phyloP scores from a whole-genome alignment of 306 rosid genomes.

The Cicer bijugum region DNA sequence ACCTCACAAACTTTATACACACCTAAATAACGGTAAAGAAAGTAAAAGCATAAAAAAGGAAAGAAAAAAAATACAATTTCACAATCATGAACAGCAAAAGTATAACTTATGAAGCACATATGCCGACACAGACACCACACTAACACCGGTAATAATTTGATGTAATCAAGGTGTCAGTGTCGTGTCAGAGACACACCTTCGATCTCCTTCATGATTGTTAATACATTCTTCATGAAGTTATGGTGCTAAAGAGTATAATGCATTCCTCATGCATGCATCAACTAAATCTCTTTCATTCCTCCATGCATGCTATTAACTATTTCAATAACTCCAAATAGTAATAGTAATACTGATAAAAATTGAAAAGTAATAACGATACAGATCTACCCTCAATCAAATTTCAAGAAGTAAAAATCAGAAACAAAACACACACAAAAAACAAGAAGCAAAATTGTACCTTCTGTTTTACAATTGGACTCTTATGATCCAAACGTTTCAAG shows the following conservation, averaged over 20 bases:
- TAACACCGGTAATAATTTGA: too few relatives aligned
- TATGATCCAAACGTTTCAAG: conserved; percentile 84
- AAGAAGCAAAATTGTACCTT: conserved; percentile 61
- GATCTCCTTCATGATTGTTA: too few relatives aligned
- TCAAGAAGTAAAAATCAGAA: conserved; percentile 19
- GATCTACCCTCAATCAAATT: conserved; percentile 47
- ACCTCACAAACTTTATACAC: conserved; percentile 32
- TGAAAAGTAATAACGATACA: conserved; percentile 28
- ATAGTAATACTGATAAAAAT: not conserved
- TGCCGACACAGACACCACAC: too few relatives aligned
- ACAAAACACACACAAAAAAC: not conserved
- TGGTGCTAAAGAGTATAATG: not conserved
- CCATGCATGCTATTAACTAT: conserved; percentile 16
- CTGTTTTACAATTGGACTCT: conserved; percentile 92
- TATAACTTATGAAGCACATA: too few relatives aligned
- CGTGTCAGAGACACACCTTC: too few relatives aligned
- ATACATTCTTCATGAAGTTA: too few relatives aligned
- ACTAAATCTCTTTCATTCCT: conserved; percentile 16
- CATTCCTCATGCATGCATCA: conserved; percentile 8
- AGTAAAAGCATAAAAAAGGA: not conserved
- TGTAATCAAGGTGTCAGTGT: too few relatives aligned
- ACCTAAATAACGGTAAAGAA: not conserved
- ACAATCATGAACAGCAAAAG: conserved; percentile 22
- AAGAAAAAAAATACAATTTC: conserved; percentile 32
- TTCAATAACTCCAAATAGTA: conserved; percentile 3